Evolutionary conservation across 768 basidiomycete species (phyloP).

Genomic region (Calocybe cyanea): DNA sequence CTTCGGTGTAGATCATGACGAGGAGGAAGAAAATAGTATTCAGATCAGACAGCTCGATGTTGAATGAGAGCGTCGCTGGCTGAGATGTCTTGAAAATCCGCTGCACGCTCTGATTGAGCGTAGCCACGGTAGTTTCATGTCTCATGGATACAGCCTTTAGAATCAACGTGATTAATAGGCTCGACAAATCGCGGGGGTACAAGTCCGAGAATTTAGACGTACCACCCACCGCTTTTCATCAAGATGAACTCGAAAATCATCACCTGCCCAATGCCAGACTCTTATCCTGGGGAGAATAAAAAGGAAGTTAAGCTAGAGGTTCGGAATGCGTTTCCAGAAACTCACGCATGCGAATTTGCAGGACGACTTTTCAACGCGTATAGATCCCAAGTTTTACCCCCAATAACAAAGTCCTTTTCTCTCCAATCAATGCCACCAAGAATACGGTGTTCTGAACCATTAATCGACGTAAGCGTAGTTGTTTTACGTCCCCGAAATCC

Average conservation of each 20-base stretch:
- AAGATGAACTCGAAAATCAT: conserved; percentile 4
- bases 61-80: conserved; percentile 6
- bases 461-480: conserved; percentile 3
- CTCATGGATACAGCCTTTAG: neutral
- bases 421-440: conserved; percentile 13
- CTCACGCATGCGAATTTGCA: conserved; percentile 1
- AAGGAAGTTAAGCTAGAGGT: neutral
- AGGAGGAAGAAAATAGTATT: conserved; percentile 10
- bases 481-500: conserved; percentile 8
- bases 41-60: conserved; percentile 1
- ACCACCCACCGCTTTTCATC: conserved; percentile 12
- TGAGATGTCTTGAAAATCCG: conserved; percentile 10
- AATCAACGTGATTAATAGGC: neutral
- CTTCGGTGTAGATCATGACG: conserved; percentile 9
- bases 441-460: neutral
- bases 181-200: neutral
- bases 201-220: too few relatives aligned
- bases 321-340: neutral
- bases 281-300: conserved; percentile 2
- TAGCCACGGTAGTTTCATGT: conserved; percentile 3
- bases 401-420: conserved; percentile 4
- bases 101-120: conserved; percentile 6
- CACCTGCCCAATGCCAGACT: conserved; percentile 10
- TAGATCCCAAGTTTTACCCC: conserved; percentile 8
- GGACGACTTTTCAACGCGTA: conserved; percentile 6